Evolutionary conservation across 495 filamentous ascomycete species (phyloP), one percentile per base, ranked within the genome.

Genomic region (Hypoxylon trugodes): DNA sequence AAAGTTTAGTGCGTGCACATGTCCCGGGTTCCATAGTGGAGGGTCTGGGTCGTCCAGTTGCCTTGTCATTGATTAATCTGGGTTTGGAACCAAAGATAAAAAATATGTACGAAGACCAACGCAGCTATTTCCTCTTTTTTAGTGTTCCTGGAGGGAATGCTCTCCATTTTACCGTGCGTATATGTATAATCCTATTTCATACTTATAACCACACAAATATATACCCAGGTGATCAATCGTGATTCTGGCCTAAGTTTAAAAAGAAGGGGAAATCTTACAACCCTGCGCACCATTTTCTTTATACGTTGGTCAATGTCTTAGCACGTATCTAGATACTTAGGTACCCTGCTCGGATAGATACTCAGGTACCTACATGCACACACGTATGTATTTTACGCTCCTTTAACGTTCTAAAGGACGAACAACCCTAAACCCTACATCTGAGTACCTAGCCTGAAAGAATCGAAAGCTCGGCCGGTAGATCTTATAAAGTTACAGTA

Each of bases 11-110:
- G n/a, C 58, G 41, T 58, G 41, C 53, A 58, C 64, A 32, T 67
- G 58, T 67, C 58, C 64, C 64, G 52, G 62, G 52, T 59, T 48
- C 64, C 64, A 61, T 54, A 26, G 36, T 59, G 58, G 64, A 62
- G 64, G 64, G 64, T 67, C 63, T 66, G 26, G 51, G 51, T 51
- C 26, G 24, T 40, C 38, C 36, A n/a, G n/a, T n/a, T n/a, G n/a
- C n/a, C n/a, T n/a, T n/a, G n/a, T n/a, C n/a, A n/a, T n/a, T n/a
- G n/a, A 36, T 40, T 36, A 62, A 42, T 48, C 54, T 48, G 26
- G 28, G 50, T 50, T 43, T 21, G 35, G 57, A 52, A 67, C 59
- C 58, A 52, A 62, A n/a, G n/a, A 47, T 62, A 41, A 62, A 38
- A 67, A 59, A 54, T 35, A 58, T 52, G 58, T 62, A 52, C 46